phyloP scores from a whole-genome alignment of 2,329 filamentous ascomycete species.

The Bipolaris sorokiniana region DNA sequence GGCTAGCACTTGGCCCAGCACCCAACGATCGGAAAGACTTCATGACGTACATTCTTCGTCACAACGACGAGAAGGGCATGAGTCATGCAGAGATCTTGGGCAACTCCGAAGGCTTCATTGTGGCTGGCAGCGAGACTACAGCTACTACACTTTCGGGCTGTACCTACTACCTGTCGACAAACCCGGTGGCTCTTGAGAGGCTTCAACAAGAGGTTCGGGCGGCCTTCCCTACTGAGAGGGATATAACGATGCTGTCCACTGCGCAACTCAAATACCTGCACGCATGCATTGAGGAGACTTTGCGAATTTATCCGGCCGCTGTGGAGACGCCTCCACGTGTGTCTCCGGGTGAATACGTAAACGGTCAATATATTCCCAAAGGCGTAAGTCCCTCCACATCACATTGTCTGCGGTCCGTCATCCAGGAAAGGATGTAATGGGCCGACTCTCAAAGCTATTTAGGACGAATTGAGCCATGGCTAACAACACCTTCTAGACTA shows the following conservation, averaged over 20 bases:
- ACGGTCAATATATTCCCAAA: not conserved
- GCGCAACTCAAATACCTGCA: not conserved
- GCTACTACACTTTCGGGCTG: slow-evolving; percentile 52
- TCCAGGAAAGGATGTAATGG: no score
- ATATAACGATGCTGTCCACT: not conserved
- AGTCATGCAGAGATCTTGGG: slow-evolving; percentile 43
- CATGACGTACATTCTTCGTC: no score
- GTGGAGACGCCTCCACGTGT: not conserved
- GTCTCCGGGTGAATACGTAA: not conserved
- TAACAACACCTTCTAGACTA: not conserved
- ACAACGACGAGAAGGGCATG: slow-evolving; percentile 27
- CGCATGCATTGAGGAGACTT: slow-evolving; percentile 1
- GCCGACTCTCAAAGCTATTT: no score
- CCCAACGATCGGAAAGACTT: no score
- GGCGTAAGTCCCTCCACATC: no score
- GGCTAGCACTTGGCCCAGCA: no score
- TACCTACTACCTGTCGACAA: slow-evolving; percentile 50
- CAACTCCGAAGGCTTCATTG: slow-evolving; percentile 44
- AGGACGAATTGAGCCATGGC: not conserved
- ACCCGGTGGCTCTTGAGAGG: slow-evolving; percentile 24
- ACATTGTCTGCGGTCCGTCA: no score
- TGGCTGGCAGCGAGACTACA: slow-evolving; percentile 56
- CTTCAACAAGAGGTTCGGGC: slow-evolving; percentile 27
- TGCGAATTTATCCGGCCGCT: slow-evolving; percentile 1
- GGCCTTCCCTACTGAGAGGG: slow-evolving; percentile 1